phyloP scores from a whole-genome alignment of 352 stramenopile genomes.

The Detonula confervacea region DNA sequence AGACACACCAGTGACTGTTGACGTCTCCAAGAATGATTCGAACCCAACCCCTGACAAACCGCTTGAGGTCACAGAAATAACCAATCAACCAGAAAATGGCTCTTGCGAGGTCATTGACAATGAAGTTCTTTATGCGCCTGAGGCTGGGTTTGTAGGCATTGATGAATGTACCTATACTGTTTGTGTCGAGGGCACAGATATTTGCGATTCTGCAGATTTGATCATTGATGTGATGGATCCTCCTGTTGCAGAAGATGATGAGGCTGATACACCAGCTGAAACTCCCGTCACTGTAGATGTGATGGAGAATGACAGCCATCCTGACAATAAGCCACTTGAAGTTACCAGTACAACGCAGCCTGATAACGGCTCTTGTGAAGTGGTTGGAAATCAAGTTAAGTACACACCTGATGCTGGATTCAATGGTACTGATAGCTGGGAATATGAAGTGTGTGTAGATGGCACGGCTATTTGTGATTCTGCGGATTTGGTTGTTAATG shows the following conservation, averaged over 20 bases:
- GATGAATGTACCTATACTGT: too few species aligned
- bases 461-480: conserved; percentile 22
- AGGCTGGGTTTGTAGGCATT: too few species aligned
- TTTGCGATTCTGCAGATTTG: conserved; percentile 3
- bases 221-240: conserved; percentile 14
- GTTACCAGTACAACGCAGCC: background rate
- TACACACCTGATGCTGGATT: conserved; percentile 16
- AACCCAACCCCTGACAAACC: too few species aligned
- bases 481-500: conserved; percentile 7
- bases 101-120: too few species aligned
- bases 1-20: too few species aligned
- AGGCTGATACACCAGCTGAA: background rate
- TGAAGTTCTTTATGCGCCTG: too few species aligned
- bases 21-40: too few species aligned
- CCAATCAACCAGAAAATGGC: too few species aligned
- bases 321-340: conserved; percentile 5
- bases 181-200: conserved; percentile 7
- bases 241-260: conserved; percentile 18
- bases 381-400: conserved; percentile 5
- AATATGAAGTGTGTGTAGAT: conserved; percentile 24
- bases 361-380: conserved; percentile 17
- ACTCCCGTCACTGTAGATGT: conserved; percentile 16
- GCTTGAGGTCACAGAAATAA: too few species aligned
- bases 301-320: conserved; percentile 15
- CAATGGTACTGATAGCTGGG: conserved; percentile 13